phyloP scores from a whole-genome alignment of 768 basidiomycete species.

The Trametes coccinea region DNA sequence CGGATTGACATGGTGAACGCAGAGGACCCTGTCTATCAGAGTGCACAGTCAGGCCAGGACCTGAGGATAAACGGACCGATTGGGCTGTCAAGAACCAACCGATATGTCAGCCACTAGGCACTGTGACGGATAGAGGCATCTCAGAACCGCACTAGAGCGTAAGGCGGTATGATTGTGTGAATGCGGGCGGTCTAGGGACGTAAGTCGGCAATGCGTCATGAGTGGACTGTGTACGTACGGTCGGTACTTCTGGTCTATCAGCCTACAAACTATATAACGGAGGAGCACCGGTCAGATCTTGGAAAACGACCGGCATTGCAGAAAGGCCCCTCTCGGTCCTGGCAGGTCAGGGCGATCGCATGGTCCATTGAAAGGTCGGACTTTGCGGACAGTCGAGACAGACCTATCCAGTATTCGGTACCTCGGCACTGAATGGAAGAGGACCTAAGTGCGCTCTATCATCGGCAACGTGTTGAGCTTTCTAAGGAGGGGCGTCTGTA shows the following conservation, averaged over 20 bases:
- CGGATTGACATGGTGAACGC: not conserved
- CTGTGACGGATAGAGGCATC: not conserved
- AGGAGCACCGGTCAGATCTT: not conserved
- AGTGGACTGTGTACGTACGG: conserved; percentile 5
- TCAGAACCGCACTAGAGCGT: not conserved
- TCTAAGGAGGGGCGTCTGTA: not conserved
- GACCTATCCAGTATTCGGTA: conserved; percentile 10
- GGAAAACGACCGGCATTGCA: not conserved
- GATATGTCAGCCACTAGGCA: conserved; percentile 9
- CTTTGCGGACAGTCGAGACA: conserved; percentile 13
- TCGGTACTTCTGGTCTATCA: conserved; percentile 4
- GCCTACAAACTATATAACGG: not conserved
- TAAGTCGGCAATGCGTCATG: conserved; percentile 9
- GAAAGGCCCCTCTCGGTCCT: not conserved
- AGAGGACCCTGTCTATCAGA: not conserved
- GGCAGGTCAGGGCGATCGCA: not conserved
- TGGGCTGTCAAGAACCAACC: not conserved
- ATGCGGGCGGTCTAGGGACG: conserved; percentile 9
- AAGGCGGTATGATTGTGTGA: conserved; percentile 1
- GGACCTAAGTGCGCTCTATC: conserved; percentile 5
- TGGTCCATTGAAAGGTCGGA: not conserved
- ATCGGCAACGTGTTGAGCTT: conserved; percentile 10
- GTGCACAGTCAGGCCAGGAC: not conserved
- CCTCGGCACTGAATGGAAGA: conserved; percentile 18
- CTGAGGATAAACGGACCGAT: conserved; percentile 5